These are phyloP conservation scores for Neoboletus magnificus DNA, from an alignment of 768 basidiomycete species.

Conservation along the genomic window DNA sequence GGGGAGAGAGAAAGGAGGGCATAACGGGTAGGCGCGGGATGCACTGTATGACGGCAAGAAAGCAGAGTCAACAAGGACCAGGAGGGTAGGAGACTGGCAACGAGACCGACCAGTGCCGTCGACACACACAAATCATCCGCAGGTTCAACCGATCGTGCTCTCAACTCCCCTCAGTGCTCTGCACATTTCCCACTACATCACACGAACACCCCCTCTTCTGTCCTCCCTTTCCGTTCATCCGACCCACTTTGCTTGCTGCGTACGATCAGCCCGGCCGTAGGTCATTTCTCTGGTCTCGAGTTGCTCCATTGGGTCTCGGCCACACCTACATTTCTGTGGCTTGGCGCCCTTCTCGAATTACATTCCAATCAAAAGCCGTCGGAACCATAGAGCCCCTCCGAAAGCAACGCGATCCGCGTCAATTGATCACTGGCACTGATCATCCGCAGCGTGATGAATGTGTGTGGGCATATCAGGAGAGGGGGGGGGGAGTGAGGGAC, in stretches of 20 bases:
- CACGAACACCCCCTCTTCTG: background rate
- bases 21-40: too few relatives aligned
- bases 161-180: background rate
- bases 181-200: background rate
- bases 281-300: background rate
- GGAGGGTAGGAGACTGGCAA: background rate
- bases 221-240: background rate
- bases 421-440: background rate
- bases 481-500: background rate
- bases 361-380: conserved; percentile 1
- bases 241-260: background rate
- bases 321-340: conserved; percentile 17
- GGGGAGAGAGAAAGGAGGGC: background rate
- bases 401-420: background rate
- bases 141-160: background rate
- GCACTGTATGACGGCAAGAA: background rate
- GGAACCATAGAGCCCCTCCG: background rate
- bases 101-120: background rate
- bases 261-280: background rate
- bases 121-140: background rate
- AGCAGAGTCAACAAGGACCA: background rate
- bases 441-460: background rate
- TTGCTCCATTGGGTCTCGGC: background rate
- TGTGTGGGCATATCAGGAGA: background rate
- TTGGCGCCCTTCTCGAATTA: background rate